Evolutionary conservation across 495 filamentous ascomycete genomes (phyloP).

Genomic region (Niebla homalea): DNA sequence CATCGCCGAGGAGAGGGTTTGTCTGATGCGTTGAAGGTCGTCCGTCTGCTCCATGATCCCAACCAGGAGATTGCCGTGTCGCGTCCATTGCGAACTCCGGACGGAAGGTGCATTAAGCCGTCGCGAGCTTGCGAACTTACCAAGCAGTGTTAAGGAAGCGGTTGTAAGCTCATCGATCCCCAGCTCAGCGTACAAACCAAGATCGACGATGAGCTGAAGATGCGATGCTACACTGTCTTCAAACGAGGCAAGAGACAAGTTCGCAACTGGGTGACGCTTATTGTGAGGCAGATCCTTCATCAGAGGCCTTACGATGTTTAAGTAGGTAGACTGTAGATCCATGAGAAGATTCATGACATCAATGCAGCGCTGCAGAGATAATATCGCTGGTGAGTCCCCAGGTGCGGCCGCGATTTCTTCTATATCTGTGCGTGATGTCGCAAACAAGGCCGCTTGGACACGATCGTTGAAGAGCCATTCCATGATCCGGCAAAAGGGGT

Average conservation of each 20-base stretch:
- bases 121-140: conserved; percentile 70
- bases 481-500: conserved; percentile 86
- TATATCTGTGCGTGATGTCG: conserved; percentile 58
- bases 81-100: conserved; percentile 26
- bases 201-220: conserved; percentile 55
- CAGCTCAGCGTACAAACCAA: conserved; percentile 74
- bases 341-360: conserved; percentile 69
- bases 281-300: conserved; percentile 43
- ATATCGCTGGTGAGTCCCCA: conserved; percentile 59
- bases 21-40: conserved; percentile 54
- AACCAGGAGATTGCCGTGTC: conserved; percentile 47
- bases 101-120: conserved; percentile 49
- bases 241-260: conserved; percentile 65
- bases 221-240: conserved; percentile 84
- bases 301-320: conserved; percentile 68
- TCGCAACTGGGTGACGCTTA: conserved; percentile 41
- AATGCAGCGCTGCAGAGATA: conserved; percentile 58
- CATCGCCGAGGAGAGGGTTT: conserved; percentile 53
- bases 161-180: conserved; percentile 63
- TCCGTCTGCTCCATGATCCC: conserved; percentile 60
- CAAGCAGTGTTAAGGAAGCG: conserved; percentile 62
- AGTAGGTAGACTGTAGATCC: conserved; percentile 79
- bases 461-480: conserved; percentile 96
- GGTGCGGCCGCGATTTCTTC: conserved; percentile 49
- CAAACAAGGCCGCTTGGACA: conserved; percentile 65